Conservation (phyloP, 2,329 filamentous ascomycete genomes). For the Basipetospora chlamydospora region DNA sequence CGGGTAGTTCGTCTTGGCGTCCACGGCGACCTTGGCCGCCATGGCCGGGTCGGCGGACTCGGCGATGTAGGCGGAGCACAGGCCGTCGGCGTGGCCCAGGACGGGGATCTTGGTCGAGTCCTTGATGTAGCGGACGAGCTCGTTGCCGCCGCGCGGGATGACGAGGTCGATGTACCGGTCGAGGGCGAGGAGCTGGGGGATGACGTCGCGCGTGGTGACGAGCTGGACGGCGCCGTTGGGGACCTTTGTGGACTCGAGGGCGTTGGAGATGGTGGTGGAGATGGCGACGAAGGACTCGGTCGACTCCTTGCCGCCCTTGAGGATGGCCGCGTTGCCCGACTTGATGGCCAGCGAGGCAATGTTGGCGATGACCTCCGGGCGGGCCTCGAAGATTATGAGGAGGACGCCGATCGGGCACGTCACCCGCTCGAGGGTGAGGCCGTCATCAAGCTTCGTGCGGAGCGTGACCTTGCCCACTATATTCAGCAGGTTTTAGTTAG, state of each 20-base stretch:
- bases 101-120: conserved; percentile 86
- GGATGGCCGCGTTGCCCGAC: conserved; percentile 89
- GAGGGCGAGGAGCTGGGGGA: conserved; percentile 72
- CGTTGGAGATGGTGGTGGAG: conserved; percentile 66
- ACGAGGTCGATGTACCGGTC: conserved; percentile 88
- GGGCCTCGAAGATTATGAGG: conserved; percentile 94
- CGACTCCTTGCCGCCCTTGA: conserved; percentile 95
- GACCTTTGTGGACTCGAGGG: conserved; percentile 57
- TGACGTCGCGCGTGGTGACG: conserved; percentile 81
- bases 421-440: conserved; percentile 70
- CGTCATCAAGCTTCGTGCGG: conserved; percentile 74
- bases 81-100: conserved; percentile 85
- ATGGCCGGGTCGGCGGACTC: conserved; percentile 57
- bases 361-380: conserved; percentile 96
- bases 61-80: conserved; percentile 79
- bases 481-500: background rate
- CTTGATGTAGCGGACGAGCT: conserved; percentile 83
- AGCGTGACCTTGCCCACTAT: conserved; percentile 72
- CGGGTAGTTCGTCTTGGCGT: conserved; percentile 88
- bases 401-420: conserved; percentile 95
- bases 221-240: conserved; percentile 83
- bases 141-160: conserved; percentile 82
- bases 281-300: conserved; percentile 91
- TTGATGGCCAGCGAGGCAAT: conserved; percentile 93
- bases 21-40: conserved; percentile 64